Evolutionary conservation across 192 early-diverging fungal genomes (phyloP), one percentile per base, ranked within the genome.

Genomic region (Entomortierella beljakovae): DNA sequence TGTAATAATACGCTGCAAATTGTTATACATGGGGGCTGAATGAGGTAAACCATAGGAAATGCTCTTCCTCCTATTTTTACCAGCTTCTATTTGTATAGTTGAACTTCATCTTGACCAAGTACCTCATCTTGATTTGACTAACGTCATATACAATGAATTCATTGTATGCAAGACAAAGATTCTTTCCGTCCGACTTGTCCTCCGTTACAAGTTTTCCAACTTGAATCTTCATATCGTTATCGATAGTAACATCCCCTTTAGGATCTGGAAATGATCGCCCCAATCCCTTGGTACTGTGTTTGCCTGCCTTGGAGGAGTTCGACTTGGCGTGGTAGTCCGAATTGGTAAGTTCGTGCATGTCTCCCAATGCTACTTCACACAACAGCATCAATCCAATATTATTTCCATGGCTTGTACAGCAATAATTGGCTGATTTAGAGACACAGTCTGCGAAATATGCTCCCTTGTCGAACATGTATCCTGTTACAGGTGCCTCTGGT

Each of bases 361-460:
- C 76, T 10, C 94, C 94, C 5, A 94, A 61, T 0, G 92, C 90
- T 9, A 95, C 94, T 64, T 95, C 94, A 50, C 93, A 95, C 26
- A 95, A 73, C 10, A 95, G 72, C 60, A 95, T 74, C 10, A 95
- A 52, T 6, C 89, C 88, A 15, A 86, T 85, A 33, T 84, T 64
- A 42, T 74, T 71, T 1, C 8, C 6, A 0, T 29, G 49, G 33
- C 33, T 52, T 3, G 85, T 85, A 58, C 62, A 85, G 62, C 91
- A 91, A 74, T 95, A 95, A 62, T 88, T 89, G 40, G 91, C 85
- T 1, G 89, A 89, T 76, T 95, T 95, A 20, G 84, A 87, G 28
- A 89, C 90, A 83, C 88, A 89, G 80, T 95, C 91, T 6, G 92
- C 94, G 79, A 95, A 95, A 60, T 95, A 95, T 9, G 94, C 84